Base-by-base conservation (phyloP, 306 rosid species). In the Fagus crenata region DNA sequence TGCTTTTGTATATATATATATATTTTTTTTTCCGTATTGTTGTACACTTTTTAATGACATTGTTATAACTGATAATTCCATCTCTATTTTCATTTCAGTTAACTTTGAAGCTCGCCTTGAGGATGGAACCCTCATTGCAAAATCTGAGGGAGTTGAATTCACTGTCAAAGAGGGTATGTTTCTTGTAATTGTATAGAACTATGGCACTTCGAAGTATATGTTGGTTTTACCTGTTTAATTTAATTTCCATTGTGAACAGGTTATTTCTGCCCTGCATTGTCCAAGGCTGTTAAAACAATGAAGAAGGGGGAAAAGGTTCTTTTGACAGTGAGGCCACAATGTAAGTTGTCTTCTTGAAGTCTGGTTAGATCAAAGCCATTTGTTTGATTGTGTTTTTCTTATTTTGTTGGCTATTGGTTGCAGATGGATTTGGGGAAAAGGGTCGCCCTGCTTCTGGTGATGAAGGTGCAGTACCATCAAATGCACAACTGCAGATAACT, bases 241-340 rank as follows among this genome's bases (percentile, higher is more conserved):
- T 37, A 1, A 32, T 31, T 14, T 70, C 70, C 56, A 2, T 74
- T 35, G 43, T 37, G 36, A 56, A 53, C 83, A 96, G 99, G 99
- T 81, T 84, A 87, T 75, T 92, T 87, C 77, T 96, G 98, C 80
- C 90, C 93, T 81, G 98, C 99, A 2, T 73, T 96, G 39, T 70
- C 96, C 0, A 91, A 82, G 89, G 98, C 97, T 75, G 90, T 96
- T 67, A 96, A 89, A 81, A 91, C 99, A 68, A 92, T 96, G 99
- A 92, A 92, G 87, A 89, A 84, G 81, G 97, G 99, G 11, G 99
- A 96, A 84, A 92, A 89, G 60, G 97, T 80, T 67, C 77, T 86
- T 55, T 78, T 96, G 59, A 84, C 87, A 0, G 99, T 96, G 78
- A 92, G 88, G 82, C 97, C 97, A 7, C 93, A 91, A 80, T 96